These are phyloP conservation scores for Penicillium digitatum DNA, from an alignment of 2,329 filamentous ascomycete species.

Conservation along the genomic window DNA sequence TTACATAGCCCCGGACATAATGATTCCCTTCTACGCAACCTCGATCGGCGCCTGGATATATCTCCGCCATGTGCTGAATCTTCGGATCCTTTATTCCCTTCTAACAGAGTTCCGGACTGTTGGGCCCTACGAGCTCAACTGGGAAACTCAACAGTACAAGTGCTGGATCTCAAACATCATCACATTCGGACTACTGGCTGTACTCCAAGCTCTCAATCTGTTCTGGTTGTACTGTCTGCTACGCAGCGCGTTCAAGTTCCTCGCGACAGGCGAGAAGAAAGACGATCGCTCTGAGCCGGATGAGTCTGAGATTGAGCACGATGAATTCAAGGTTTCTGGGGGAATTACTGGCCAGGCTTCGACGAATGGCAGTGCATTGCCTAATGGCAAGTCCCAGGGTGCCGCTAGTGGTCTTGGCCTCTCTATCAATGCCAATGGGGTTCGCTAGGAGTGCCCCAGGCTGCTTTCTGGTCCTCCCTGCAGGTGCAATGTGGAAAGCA, in stretches of 20 bases:
- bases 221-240: conserved; percentile 41
- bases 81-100: conserved; percentile 39
- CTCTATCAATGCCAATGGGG: not conserved
- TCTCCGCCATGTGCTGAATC: conserved; percentile 66
- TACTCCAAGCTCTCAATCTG: conserved; percentile 41
- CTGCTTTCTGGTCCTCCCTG: not conserved
- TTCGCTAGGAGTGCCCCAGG: not conserved
- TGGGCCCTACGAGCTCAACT: conserved; percentile 42
- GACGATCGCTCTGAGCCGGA: conserved; percentile 47
- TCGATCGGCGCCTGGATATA: conserved; percentile 84
- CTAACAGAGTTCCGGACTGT: conserved; percentile 42
- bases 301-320: conserved; percentile 52
- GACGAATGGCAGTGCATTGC: not conserved
- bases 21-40: conserved; percentile 72
- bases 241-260: conserved; percentile 35
- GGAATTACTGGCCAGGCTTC: not conserved
- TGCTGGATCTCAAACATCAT: conserved; percentile 42
- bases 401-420: not conserved
- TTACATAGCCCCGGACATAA: conserved; percentile 72
- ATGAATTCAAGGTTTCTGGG: conserved; percentile 18
- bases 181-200: conserved; percentile 37
- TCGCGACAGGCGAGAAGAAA: conserved; percentile 30
- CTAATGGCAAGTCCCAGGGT: not conserved
- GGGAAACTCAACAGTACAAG: conserved; percentile 44
- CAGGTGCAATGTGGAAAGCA: not conserved